These are phyloP conservation scores for Dactylonectria estremocensis DNA, from an alignment of 2,329 filamentous ascomycete genomes.

Conservation along the genomic window DNA sequence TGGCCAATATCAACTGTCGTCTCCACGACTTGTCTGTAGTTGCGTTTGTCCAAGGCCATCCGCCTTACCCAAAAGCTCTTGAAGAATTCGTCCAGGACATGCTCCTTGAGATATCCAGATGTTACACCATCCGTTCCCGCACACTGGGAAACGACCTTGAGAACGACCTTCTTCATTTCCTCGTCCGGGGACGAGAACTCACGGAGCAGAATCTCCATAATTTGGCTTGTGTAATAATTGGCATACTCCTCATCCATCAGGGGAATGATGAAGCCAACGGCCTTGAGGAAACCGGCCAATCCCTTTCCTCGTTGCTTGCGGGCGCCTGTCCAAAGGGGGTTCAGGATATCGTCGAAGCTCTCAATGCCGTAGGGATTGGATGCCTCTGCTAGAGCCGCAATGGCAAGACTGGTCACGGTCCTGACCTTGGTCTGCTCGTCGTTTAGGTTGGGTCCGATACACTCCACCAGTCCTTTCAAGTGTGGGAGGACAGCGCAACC, in stretches of 20 bases:
- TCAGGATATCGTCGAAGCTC: slow-evolving; percentile 97
- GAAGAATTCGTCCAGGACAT: slow-evolving; percentile 96
- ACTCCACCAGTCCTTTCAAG: slow-evolving; percentile 95
- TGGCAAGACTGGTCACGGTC: slow-evolving; percentile 94
- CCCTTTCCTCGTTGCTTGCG: slow-evolving; percentile 97
- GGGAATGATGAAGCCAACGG: slow-evolving; percentile 97
- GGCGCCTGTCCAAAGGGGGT: slow-evolving; percentile 96
- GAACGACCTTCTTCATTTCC: slow-evolving; percentile 99
- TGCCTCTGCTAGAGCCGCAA: slow-evolving; percentile 94
- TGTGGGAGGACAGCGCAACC: slow-evolving; percentile 96
- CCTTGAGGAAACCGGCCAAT: slow-evolving; percentile 95
- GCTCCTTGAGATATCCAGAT: slow-evolving; percentile 93
- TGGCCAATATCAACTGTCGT: slow-evolving; percentile 97
- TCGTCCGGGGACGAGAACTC: slow-evolving; percentile 98
- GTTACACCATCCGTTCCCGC: slow-evolving; percentile 96
- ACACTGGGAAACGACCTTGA: slow-evolving; percentile 97
- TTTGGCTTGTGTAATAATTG: slow-evolving; percentile 98
- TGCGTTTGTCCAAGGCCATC: slow-evolving; percentile 97
- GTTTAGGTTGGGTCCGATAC: slow-evolving; percentile 94
- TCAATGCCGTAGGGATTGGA: slow-evolving; percentile 99
- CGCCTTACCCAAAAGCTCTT: slow-evolving; percentile 98
- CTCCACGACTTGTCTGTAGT: slow-evolving; percentile 97
- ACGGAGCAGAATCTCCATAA: slow-evolving; percentile 97
- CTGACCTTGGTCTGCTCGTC: slow-evolving; percentile 98
- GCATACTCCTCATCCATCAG: slow-evolving; percentile 99